A percentile compares a stretch with the other conserved stretches of the same genome.
phyloP scores from a whole-genome alignment of 768 basidiomycete species.

The Boletus tylopilopsis region DNA sequence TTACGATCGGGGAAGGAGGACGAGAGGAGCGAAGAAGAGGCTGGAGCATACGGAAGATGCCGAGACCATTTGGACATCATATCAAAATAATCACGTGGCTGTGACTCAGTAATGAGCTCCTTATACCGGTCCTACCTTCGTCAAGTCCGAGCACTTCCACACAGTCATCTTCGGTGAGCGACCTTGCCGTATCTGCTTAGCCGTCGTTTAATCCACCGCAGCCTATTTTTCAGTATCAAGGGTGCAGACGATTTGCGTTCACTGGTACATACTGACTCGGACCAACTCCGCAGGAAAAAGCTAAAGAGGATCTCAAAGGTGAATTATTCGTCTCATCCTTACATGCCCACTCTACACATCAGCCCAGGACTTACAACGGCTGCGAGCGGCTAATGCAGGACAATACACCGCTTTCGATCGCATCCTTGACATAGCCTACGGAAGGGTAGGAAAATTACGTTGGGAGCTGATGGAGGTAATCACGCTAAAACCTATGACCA shows the following conservation, averaged over 20 bases:
- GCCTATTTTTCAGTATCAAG: slow-evolving; percentile 63
- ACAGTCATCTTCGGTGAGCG: slow-evolving; percentile 43
- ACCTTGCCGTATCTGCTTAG: background rate
- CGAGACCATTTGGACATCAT: background rate
- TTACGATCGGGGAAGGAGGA: slow-evolving; percentile 39
- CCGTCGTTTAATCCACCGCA: slow-evolving; percentile 24
- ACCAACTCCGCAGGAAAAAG: slow-evolving; percentile 35
- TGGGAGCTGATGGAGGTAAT: slow-evolving; percentile 65
- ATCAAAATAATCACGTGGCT: slow-evolving; percentile 19
- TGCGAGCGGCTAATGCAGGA: slow-evolving; percentile 54
- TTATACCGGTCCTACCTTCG: slow-evolving; percentile 40
- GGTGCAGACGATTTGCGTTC: slow-evolving; percentile 55
- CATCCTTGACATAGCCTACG: slow-evolving; percentile 69
- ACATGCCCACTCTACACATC: background rate
- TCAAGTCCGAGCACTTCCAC: slow-evolving; percentile 42
- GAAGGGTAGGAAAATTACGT: slow-evolving; percentile 66
- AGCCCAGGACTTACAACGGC: slow-evolving; percentile 47
- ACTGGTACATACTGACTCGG: slow-evolving; percentile 35
- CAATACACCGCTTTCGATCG: slow-evolving; percentile 47
- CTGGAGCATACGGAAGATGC: too few species aligned
- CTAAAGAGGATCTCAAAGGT: slow-evolving; percentile 54
- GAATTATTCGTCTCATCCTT: background rate
- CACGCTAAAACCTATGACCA: background rate
- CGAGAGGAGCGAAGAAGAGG: slow-evolving; percentile 5
- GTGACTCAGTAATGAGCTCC: slow-evolving; percentile 8